Base-by-base conservation (phyloP, 192 early-diverging fungal genomes). In the Podochytrium sp. region DNA sequence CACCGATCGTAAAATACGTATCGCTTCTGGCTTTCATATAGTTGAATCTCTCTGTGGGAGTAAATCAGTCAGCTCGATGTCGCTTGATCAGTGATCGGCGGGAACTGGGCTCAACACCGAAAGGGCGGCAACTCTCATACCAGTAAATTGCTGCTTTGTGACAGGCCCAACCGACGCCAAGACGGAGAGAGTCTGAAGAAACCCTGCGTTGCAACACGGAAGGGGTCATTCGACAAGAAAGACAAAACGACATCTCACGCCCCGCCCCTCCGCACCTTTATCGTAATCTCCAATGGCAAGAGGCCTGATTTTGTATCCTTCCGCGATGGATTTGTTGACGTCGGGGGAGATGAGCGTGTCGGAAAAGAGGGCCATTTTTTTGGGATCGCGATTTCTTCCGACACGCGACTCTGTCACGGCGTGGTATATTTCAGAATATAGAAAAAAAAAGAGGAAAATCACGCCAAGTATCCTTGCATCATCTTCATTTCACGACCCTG, bases 161-260 rank as follows among this genome's bases (percentile, higher is more conserved):
- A 95, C 81, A 2, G 89, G 75, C 38, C 94, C 95, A 35, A 93
- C 91, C 4, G 90, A 83, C 0, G 96, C 93, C 40, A 98, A 85
- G 72, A 91, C 90, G 2, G 88, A 81, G 3, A 96, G 84, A 7
- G 64, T 51, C 27, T 80, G 66, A 27, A 88, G 53, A 71, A 86
- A 88, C 1, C 86, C 85, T 86, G 43, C 7, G n/a, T 16, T 25
- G 55, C n/a, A n/a, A n/a, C n/a, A n/a, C n/a, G n/a, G n/a, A n/a
- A n/a, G n/a, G n/a, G n/a, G n/a, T n/a, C n/a, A n/a, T n/a, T n/a
- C n/a, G 55, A 53, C 16, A 42, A 73, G 39, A 0, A 35, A 42
- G 10, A 12, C 30, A 58, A 57, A 16, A 77, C 79, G 71, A 83
- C 75, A 35, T 87, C 68, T 78, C 85, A 87, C n/a, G n/a, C n/a